phyloP scores from a whole-genome alignment of 2,329 filamentous ascomycete species.

The Colletotrichum melonis region DNA sequence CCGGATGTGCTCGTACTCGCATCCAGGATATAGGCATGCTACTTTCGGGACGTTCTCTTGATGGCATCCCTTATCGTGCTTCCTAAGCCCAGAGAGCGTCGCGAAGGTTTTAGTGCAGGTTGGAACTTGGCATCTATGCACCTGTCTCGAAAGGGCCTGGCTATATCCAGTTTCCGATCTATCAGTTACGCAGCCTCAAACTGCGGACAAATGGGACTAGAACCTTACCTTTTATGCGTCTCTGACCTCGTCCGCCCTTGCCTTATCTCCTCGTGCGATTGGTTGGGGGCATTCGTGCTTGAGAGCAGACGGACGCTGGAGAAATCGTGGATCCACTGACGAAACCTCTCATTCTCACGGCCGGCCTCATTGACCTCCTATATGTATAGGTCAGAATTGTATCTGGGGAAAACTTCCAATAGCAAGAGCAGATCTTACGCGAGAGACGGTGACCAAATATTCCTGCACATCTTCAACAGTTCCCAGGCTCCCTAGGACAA shows the following conservation, averaged over 20 bases:
- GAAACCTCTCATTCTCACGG: background rate
- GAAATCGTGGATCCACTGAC: background rate
- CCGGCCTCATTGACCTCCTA: background rate
- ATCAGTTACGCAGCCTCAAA: no score
- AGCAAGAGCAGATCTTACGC: slow-evolving; percentile 15
- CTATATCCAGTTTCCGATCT: no score
- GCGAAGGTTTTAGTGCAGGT: background rate
- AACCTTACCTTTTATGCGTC: no score
- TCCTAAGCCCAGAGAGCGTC: background rate
- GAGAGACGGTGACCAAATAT: slow-evolving; percentile 27
- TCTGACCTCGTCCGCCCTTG: background rate
- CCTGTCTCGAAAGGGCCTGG: background rate
- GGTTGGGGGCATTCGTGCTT: background rate
- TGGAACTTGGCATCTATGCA: background rate
- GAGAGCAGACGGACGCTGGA: background rate
- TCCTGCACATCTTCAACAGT: slow-evolving; percentile 11
- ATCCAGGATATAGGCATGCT: background rate
- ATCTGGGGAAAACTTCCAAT: background rate
- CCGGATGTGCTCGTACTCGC: background rate
- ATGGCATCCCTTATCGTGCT: background rate
- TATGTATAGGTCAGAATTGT: background rate
- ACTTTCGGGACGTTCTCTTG: background rate
- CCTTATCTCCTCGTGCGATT: background rate
- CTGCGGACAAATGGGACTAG: no score
- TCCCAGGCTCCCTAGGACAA: slow-evolving; percentile 34